Evolutionary conservation across 441 rosid species (phyloP).

Genomic region (Geranium incanum): DNA sequence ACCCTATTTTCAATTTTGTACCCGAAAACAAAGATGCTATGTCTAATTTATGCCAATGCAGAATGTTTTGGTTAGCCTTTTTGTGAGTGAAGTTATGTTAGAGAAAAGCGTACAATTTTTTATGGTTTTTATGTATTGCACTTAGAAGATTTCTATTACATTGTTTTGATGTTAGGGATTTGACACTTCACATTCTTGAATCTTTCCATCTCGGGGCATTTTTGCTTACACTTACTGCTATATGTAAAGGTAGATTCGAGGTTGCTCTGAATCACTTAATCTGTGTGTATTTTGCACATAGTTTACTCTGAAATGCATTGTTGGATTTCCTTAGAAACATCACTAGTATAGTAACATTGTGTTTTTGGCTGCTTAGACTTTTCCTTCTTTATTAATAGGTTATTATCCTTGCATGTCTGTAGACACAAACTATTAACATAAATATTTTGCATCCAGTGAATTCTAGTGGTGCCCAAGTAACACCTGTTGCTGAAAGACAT

Average conservation of each 20-base stretch:
- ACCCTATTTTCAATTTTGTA: constrained; percentile 15
- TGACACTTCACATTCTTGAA: constrained; percentile 2
- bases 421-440: constrained; percentile 17
- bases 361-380: background rate
- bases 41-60: constrained; percentile 7
- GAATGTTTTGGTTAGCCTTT: background rate
- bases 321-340: background rate
- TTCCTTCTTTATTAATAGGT: constrained; percentile 4
- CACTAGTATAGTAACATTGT: background rate
- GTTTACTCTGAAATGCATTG: background rate
- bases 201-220: background rate
- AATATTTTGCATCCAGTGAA: constrained; percentile 28
- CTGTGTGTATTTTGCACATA: background rate
- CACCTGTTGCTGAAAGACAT: constrained; percentile 33
- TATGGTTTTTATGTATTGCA: background rate
- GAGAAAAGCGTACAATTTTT: background rate
- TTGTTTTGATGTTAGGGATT: constrained; percentile 12
- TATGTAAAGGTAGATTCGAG: background rate
- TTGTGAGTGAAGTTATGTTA: background rate
- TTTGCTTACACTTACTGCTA: background rate
- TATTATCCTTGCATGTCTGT: background rate
- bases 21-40: constrained; percentile 6
- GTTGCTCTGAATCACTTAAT: constrained; percentile 14
- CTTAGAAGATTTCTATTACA: background rate
- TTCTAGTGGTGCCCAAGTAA: constrained; percentile 30